Conservation (phyloP, 140 eudicot species). For the Senecio squalidus region DNA sequence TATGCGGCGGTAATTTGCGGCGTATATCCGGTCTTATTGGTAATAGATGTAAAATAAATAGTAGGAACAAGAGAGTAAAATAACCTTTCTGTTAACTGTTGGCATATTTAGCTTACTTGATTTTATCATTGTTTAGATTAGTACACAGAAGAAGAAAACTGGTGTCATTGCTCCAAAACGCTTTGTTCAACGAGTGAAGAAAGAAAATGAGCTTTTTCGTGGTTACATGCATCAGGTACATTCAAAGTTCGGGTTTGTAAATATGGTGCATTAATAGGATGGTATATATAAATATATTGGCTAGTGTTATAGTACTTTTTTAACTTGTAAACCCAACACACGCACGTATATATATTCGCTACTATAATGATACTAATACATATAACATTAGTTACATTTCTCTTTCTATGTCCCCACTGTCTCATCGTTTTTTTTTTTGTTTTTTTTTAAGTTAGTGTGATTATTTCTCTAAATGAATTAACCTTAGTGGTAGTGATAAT, state of each 20-base stretch:
- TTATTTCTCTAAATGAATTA: background rate
- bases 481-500: background rate
- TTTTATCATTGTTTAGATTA: constrained; percentile 45
- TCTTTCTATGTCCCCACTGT: too few species aligned
- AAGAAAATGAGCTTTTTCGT: constrained; percentile 82
- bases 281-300: background rate
- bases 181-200: constrained; percentile 89
- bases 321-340: too few species aligned
- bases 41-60: background rate
- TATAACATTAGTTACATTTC: too few species aligned
- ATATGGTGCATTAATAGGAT: too few species aligned
- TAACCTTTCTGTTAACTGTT: too few species aligned
- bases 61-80: background rate
- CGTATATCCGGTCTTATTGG: background rate
- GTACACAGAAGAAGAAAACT: constrained; percentile 95
- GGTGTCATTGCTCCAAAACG: constrained; percentile 98
- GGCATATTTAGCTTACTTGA: constrained; percentile 6
- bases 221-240: constrained; percentile 98
- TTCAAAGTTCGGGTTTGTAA: background rate
- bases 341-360: too few species aligned
- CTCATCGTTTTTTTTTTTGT: background rate
- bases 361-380: too few species aligned
- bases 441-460: background rate
- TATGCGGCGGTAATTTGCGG: too few species aligned
- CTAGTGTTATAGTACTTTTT: too few species aligned